Percentiles rank a stretch among this genome's conserved stretches.
Evolutionary conservation across 75 land plant species (phyloP).

Genomic region (Azolla pinnata): DNA sequence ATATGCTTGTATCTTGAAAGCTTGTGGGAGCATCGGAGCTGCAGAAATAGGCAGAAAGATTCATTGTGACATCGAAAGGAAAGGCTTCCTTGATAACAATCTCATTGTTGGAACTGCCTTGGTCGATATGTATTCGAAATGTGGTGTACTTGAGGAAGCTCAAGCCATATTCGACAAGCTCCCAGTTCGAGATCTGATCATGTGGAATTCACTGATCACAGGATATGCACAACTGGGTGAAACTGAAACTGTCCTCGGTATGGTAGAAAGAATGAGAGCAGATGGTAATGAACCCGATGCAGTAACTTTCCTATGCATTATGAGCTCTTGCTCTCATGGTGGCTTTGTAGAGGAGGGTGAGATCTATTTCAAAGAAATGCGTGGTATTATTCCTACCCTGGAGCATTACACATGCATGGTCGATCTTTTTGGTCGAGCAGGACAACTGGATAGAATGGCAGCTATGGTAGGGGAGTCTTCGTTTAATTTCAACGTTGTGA

Average conservation of each 20-base stretch:
- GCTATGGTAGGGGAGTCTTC: not conserved
- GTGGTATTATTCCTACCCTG: no score
- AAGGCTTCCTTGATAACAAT: slow-evolving; percentile 9
- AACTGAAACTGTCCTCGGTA: slow-evolving; percentile 20
- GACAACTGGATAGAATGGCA: slow-evolving; percentile 13
- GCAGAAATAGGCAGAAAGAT: slow-evolving; percentile 15
- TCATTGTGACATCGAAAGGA: slow-evolving; percentile 26
- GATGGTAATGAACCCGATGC: slow-evolving; percentile 13
- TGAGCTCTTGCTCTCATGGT: slow-evolving; percentile 18
- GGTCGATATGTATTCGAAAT: slow-evolving; percentile 27
- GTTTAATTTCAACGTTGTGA: not conserved
- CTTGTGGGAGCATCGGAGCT: slow-evolving; percentile 6
- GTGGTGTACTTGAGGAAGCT: slow-evolving; percentile 8
- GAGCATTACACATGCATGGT: slow-evolving; percentile 12
- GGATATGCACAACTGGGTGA: slow-evolving; percentile 26
- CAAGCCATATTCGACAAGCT: slow-evolving; percentile 16
- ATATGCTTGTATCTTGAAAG: not conserved
- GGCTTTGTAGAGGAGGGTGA: slow-evolving; percentile 14
- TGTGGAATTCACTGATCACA: slow-evolving; percentile 33
- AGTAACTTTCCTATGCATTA: slow-evolving; percentile 12
- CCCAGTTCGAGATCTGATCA: slow-evolving; percentile 7
- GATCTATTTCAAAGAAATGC: slow-evolving; percentile 19
- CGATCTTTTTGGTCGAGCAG: slow-evolving; percentile 15
- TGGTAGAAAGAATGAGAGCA: slow-evolving; percentile 14
- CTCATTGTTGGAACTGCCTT: slow-evolving; percentile 25